Conservation (phyloP, 768 basidiomycete species). For the Infundibulicybe gibba region DNA sequence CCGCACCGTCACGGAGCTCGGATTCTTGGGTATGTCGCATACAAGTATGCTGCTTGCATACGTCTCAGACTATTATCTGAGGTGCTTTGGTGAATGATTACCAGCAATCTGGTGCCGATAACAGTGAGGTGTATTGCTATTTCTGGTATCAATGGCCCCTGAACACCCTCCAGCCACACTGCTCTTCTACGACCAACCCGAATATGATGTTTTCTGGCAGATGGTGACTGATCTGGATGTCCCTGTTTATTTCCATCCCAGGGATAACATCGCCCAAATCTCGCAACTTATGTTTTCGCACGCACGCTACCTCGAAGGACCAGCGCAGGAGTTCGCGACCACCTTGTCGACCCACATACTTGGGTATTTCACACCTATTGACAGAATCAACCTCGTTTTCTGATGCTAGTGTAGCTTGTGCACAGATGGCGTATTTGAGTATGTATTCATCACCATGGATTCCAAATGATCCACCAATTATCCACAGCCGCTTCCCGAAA, state of each 20-base stretch:
- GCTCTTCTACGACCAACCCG: constrained; percentile 33
- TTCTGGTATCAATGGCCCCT: too few species aligned
- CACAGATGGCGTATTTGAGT: constrained; percentile 38
- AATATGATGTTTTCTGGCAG: constrained; percentile 36
- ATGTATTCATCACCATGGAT: constrained; percentile 1
- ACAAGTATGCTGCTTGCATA: background rate
- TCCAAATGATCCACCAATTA: background rate
- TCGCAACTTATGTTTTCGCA: constrained; percentile 22
- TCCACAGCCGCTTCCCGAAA: constrained; percentile 34
- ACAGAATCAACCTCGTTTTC: too few species aligned
- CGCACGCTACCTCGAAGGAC: constrained; percentile 27
- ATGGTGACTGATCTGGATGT: constrained; percentile 33
- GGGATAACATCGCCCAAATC: constrained; percentile 23
- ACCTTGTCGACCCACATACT: constrained; percentile 36
- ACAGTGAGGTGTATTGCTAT: constrained; percentile 16
- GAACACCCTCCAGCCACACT: constrained; percentile 21
- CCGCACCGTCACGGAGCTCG: constrained; percentile 34
- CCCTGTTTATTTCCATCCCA: constrained; percentile 36
- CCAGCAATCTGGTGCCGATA: constrained; percentile 37
- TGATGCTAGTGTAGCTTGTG: constrained; percentile 17
- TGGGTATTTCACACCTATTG: constrained; percentile 17
- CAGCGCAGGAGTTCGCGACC: constrained; percentile 32
- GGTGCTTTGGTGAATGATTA: constrained; percentile 42
- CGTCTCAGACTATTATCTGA: constrained; percentile 1
- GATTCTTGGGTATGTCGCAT: constrained; percentile 27